phyloP scores from a whole-genome alignment of 2,329 filamentous ascomycete genomes.

The Cercospora canescens region DNA sequence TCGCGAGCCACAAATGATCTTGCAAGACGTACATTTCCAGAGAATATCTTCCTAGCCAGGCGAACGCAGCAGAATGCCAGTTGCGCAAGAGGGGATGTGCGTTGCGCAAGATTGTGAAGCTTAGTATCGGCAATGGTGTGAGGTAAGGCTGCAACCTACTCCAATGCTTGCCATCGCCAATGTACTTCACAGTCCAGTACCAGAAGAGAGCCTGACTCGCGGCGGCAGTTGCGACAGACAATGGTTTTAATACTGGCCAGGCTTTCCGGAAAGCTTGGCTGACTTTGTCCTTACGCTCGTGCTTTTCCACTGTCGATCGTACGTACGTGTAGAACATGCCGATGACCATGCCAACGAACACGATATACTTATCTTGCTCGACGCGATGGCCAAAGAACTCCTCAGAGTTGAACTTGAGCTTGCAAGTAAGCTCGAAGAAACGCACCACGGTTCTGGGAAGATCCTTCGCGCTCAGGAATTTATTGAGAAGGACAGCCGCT shows the following conservation, averaged over 20 bases:
- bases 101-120: conserved; percentile 56
- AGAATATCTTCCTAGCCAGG: conserved; percentile 57
- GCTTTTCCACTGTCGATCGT: conserved; percentile 19
- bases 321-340: conserved; percentile 45
- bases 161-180: conserved; percentile 45
- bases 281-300: conserved; percentile 4
- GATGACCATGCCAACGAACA: conserved; percentile 57
- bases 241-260: conserved; percentile 25
- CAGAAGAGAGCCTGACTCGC: conserved; percentile 35
- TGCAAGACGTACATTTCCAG: conserved; percentile 63
- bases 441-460: conserved; percentile 46
- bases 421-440: conserved; percentile 44
- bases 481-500: conserved; percentile 45
- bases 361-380: conserved; percentile 55
- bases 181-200: conserved; percentile 29
- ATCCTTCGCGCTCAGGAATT: conserved; percentile 40
- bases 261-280: conserved; percentile 17
- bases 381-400: conserved; percentile 54
- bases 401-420: conserved; percentile 50
- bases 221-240: conserved; percentile 8
- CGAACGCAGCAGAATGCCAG: conserved; percentile 49
- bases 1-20: conserved; percentile 62
- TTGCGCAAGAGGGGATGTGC: conserved; percentile 43
- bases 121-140: conserved; percentile 56
- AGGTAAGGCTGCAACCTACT: conserved; percentile 55